phyloP scores from a whole-genome alignment of 1,284 basidiomycete species.

The Moniliophthora roreri region DNA sequence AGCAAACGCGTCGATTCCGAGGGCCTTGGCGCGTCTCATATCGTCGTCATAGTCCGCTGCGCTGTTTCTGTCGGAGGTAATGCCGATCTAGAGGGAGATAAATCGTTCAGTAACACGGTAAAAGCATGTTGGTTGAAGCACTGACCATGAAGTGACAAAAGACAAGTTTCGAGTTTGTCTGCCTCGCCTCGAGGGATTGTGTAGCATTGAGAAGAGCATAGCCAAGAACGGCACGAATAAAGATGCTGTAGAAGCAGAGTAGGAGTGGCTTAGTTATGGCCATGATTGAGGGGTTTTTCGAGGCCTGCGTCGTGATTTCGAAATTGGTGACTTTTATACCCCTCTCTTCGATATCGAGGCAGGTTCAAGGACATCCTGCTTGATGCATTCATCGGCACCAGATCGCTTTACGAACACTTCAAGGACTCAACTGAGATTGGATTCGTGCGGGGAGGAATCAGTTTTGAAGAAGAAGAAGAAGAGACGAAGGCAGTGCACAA shows the following conservation, averaged over 20 bases:
- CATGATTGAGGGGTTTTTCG: background rate
- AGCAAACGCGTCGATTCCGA: constrained; percentile 28
- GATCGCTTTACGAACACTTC: too few species aligned
- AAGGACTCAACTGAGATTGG: too few species aligned
- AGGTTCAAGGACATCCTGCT: too few species aligned
- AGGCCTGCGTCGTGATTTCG: background rate
- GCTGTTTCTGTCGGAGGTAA: constrained; percentile 18
- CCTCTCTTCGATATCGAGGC: too few species aligned
- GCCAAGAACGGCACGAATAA: background rate
- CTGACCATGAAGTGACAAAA: constrained; percentile 23
- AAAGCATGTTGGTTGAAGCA: background rate
- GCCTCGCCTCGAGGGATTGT: background rate
- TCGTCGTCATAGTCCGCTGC: constrained; percentile 26
- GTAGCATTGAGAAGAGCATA: background rate
- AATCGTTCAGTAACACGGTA: background rate
- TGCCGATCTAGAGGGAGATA: constrained; percentile 17
- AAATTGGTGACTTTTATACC: too few species aligned
- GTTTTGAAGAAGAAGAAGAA: too few species aligned
- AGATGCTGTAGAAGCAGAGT: background rate
- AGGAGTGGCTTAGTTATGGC: background rate
- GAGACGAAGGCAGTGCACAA: too few species aligned
- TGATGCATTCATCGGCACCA: too few species aligned
- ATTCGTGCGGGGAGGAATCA: too few species aligned
- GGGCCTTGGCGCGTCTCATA: constrained; percentile 27
- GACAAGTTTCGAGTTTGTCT: constrained; percentile 10